phyloP scores from a whole-genome alignment of 768 basidiomycete genomes.

The Roridomyces roridus region DNA sequence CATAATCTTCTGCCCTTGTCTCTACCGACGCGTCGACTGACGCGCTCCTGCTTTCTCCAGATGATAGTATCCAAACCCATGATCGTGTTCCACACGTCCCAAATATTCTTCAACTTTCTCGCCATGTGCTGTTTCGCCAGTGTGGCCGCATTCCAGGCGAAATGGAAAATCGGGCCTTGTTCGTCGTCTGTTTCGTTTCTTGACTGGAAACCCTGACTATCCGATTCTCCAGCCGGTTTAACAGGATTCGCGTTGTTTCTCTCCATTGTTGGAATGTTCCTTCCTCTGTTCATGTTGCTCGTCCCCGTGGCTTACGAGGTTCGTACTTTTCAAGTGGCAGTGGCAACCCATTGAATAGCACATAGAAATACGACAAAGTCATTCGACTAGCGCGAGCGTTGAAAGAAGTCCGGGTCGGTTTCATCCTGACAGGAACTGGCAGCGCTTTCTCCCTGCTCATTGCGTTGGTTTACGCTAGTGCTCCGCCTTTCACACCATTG shows the following conservation, averaged over 20 bases:
- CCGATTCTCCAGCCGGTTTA: constrained; percentile 71
- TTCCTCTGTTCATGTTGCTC: constrained; percentile 75
- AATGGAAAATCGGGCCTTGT: constrained; percentile 88
- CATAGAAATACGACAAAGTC: constrained; percentile 77
- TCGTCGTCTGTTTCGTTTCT: constrained; percentile 37
- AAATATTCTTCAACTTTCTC: constrained; percentile 93
- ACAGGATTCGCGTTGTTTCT: constrained; percentile 87
- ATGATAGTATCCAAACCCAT: constrained; percentile 89
- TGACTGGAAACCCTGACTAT: constrained; percentile 21
- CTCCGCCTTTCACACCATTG: background rate
- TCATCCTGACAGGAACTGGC: constrained; percentile 82
- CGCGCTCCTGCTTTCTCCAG: constrained; percentile 44
- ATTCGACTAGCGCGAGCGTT: constrained; percentile 79
- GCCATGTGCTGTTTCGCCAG: constrained; percentile 92
- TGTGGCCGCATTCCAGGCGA: constrained; percentile 87
- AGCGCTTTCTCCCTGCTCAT: constrained; percentile 72
- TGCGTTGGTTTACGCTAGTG: constrained; percentile 59
- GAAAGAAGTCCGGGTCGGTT: constrained; percentile 81
- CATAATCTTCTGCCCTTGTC: constrained; percentile 20
- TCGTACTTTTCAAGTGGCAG: background rate
- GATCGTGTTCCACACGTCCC: constrained; percentile 76
- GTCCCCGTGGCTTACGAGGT: constrained; percentile 79
- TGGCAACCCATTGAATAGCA: background rate
- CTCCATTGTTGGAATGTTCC: constrained; percentile 71
- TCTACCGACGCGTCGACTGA: constrained; percentile 14